phyloP scores from a whole-genome alignment of 441 rosid genomes.

The Bruguiera hainesii region DNA sequence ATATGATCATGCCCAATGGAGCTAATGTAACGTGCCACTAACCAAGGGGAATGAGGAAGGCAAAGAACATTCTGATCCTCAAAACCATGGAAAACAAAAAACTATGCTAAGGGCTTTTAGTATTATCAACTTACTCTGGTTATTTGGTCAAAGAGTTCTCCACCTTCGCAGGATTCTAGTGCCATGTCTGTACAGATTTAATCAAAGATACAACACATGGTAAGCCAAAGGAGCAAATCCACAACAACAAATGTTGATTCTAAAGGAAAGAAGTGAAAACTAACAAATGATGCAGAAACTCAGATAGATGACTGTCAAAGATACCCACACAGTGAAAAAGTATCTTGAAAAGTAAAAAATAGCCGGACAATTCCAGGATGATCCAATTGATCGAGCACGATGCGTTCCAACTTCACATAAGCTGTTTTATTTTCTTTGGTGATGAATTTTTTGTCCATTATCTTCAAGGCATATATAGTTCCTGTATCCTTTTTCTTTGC shows the following conservation, averaged over 20 bases:
- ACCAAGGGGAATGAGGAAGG: neutral
- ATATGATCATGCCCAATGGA: slow-evolving; percentile 4
- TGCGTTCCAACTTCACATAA: slow-evolving; percentile 93
- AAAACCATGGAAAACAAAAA: neutral
- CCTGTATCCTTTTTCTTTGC: slow-evolving; percentile 96
- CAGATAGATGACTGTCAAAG: slow-evolving; percentile 20
- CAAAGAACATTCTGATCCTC: neutral
- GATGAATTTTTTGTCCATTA: slow-evolving; percentile 98
- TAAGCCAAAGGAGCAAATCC: slow-evolving; percentile 14
- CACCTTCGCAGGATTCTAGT: slow-evolving; percentile 98
- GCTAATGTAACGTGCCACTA: neutral
- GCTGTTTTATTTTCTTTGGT: slow-evolving; percentile 99
- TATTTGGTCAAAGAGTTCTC: slow-evolving; percentile 98
- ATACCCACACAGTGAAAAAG: slow-evolving; percentile 59
- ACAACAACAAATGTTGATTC: neutral
- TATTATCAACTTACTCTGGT: slow-evolving; percentile 66
- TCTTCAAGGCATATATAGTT: slow-evolving; percentile 85
- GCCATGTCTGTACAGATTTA: slow-evolving; percentile 77
- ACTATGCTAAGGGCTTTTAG: slow-evolving; percentile 5
- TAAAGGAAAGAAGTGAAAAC: slow-evolving; percentile 10
- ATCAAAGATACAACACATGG: slow-evolving; percentile 18
- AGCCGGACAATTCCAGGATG: slow-evolving; percentile 71
- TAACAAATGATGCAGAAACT: slow-evolving; percentile 6
- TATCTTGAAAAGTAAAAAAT: slow-evolving; percentile 63
- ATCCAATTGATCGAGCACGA: slow-evolving; percentile 66